These are phyloP conservation scores for Lojkania enalia DNA, from an alignment of 2,329 filamentous ascomycete species.

Conservation along the genomic window DNA sequence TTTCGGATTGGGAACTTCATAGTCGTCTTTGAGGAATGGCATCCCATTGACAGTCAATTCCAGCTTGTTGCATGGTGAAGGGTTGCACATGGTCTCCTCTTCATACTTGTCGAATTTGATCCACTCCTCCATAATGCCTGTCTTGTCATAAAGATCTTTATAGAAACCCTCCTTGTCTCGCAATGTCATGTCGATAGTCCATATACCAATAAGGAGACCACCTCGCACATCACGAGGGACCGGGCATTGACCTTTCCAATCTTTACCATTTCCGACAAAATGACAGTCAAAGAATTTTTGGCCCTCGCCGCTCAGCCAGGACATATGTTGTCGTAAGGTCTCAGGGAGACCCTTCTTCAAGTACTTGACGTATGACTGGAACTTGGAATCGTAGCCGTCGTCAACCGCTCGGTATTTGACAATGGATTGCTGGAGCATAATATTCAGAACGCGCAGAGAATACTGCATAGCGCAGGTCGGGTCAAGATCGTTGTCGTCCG, in stretches of 20 bases:
- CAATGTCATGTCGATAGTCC: conserved; percentile 8
- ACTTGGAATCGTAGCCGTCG: conserved; percentile 11
- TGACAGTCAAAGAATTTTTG: conserved; percentile 6
- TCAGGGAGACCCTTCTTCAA: conserved; percentile 11
- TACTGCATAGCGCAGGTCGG: conserved; percentile 2
- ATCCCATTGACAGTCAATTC: conserved; percentile 1
- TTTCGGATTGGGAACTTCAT: conserved; percentile 7
- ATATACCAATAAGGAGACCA: conserved; percentile 5
- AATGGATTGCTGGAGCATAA: conserved; percentile 2
- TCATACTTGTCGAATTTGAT: conserved; percentile 7
- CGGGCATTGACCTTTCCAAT: conserved; percentile 6
- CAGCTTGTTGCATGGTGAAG: conserved; percentile 5
- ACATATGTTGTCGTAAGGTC: background rate
- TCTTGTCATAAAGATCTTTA: conserved; percentile 4
- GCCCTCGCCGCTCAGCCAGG: conserved; percentile 5
- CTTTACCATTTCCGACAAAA: conserved; percentile 4
- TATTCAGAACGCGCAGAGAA: conserved; percentile 5
- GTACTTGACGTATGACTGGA: conserved; percentile 9
- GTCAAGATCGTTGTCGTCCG: conserved; percentile 1
- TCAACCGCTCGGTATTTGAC: conserved; percentile 8
- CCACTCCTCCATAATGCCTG: conserved; percentile 11
- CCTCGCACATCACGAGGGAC: conserved; percentile 7
- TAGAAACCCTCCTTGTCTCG: conserved; percentile 9
- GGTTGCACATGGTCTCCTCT: conserved; percentile 6
- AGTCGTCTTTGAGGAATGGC: conserved; percentile 4